These are phyloP conservation scores for Penicillium roqueforti DNA, from an alignment of 495 filamentous ascomycete species.

Conservation along the genomic window DNA sequence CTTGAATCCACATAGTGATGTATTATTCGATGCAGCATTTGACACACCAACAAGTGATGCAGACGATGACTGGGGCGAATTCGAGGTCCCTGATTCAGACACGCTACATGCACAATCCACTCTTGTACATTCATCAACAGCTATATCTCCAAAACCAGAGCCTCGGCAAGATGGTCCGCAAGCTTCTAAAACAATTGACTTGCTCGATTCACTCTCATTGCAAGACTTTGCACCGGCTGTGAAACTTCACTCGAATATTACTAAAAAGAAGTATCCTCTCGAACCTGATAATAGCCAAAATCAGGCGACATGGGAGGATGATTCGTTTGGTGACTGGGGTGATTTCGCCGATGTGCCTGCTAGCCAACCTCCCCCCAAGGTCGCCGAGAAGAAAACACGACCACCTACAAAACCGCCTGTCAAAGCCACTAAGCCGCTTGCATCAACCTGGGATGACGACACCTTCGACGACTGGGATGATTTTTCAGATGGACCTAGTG, in stretches of 20 bases:
- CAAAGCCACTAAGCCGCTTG: conserved; percentile 17
- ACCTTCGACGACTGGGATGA: conserved; percentile 41
- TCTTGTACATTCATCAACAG: conserved; percentile 2
- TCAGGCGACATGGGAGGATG: conserved; percentile 33
- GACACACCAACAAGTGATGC: conserved; percentile 38
- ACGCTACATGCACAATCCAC: conserved; percentile 48
- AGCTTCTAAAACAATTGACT: conserved; percentile 13
- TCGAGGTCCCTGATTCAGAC: conserved; percentile 55
- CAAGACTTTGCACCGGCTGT: conserved; percentile 13
- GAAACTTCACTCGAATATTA: background rate
- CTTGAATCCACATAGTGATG: conserved; percentile 28
- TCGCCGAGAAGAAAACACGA: background rate
- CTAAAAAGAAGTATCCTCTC: background rate
- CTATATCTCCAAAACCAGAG: background rate
- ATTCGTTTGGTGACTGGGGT: conserved; percentile 36
- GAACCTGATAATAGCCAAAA: background rate
- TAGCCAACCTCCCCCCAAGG: conserved; percentile 10
- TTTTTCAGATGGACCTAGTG: conserved; percentile 35
- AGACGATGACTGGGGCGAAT: conserved; percentile 74
- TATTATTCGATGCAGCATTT: conserved; percentile 44
- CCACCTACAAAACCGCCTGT: conserved; percentile 13
- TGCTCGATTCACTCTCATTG: conserved; percentile 27
- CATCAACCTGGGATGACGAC: conserved; percentile 58
- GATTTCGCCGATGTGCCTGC: conserved; percentile 36
- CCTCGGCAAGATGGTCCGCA: background rate